Base-by-base conservation (phyloP, 2,329 filamentous ascomycete genomes). In the Cladosporium sp. region DNA sequence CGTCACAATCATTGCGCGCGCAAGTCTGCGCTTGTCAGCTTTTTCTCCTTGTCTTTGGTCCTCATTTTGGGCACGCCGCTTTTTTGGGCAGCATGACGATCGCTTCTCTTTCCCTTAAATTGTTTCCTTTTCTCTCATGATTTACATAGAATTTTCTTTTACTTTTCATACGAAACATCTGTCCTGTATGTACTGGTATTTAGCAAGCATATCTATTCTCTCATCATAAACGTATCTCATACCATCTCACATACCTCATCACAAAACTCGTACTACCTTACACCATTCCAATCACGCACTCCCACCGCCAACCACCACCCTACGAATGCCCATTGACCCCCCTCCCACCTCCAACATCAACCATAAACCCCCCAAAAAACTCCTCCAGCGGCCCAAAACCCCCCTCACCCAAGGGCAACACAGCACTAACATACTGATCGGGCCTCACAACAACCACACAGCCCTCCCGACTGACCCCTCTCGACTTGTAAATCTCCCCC, bases 391-490 rank as follows among this genome's bases (percentile, higher is more conserved):
- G 37, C 20, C 30, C 54, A 13, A 54, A 43, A 18, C 50, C 54
- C 13, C 57, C 55, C 22, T 57, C 53, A 19, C 50, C 53, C 22
- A 68, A 42, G 9, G 64, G 64, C 45, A 64, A 42, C 7, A 68
- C 60, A 47, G 58, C 62, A 52, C 59, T 61, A 34, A 88, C 77
- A 65, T 88, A 83, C 61, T 85, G 82, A 69, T 89, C 86, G 2
- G 85, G 86, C 43, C 86, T 67, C 2, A 83, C 70, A 1, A 84
- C 69, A 0, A 86, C 76, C 3, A 82, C 68, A 54, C 79, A 82
- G 0, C 85, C 84, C 47, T 76, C 69, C 15, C 57, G 63, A 56
- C 82, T 73, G 1, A 89, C 71, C 0, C 82, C 84, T 51, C 83
- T 84, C 3, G 73, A 74, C 50, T 76, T 69, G 59, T 86, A 78